Base-by-base conservation (phyloP, 495 filamentous ascomycete species). In the Pseudotulostoma volvatum region DNA sequence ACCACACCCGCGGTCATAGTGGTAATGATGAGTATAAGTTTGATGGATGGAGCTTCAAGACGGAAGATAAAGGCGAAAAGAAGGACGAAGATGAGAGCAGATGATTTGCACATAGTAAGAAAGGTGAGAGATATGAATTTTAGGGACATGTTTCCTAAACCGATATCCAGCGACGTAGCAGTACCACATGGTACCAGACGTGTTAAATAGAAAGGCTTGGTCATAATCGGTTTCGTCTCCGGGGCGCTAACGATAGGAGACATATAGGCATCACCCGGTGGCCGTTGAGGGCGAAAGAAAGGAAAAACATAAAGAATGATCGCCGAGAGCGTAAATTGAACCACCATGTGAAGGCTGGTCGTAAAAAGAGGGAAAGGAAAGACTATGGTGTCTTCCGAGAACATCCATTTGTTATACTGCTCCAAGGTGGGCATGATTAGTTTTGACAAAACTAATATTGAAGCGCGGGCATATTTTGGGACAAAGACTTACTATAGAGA, bases 391-490 rank as follows among this genome's bases (percentile, higher is more conserved):
- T 78, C 73, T 13, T 77, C 63, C 44, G 81, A 79, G 58, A 99
- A 99, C 92, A 99, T 99, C 92, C 92, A 96, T 68, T 94, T 96
- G 66, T 99, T 99, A 62, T 99, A 99, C 84, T 92, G 47, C 17
- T 20, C 18, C 31, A 1, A 11, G 11, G 3, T 34, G 7, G 3
- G 3, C 4, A 15, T 23, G n/a, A 23, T 19, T 8, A 8, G 1
- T 32, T 7, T 20, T 13, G 21, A 5, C 25, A n/a, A n/a, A n/a
- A n/a, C n/a, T n/a, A n/a, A n/a, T n/a, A n/a, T n/a, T n/a, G n/a
- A n/a, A n/a, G n/a, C n/a, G n/a, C n/a, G n/a, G n/a, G n/a, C n/a
- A n/a, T n/a, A n/a, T n/a, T n/a, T n/a, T n/a, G n/a, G n/a, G n/a
- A 13, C 15, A 35, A 36, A 14, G 23, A 66, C 83, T 68, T 71